Conservation (phyloP, 805 yeast genomes). For the Phaffomyces antillensis region DNA sequence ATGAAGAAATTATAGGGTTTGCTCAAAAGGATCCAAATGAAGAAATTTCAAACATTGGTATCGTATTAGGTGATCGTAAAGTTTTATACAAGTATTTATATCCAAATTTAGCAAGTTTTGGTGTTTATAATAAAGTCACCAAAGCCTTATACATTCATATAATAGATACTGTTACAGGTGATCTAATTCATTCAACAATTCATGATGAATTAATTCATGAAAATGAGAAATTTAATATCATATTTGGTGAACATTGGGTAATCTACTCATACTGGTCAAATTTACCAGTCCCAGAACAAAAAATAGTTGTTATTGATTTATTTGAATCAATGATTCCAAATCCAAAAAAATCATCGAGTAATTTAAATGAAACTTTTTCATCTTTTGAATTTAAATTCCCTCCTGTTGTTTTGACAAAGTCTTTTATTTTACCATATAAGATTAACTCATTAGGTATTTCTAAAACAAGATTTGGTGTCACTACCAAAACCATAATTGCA, state of each 20-base stretch:
- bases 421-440: constrained; percentile 58
- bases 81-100: constrained; percentile 79
- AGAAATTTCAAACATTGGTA: constrained; percentile 54
- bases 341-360: constrained; percentile 24
- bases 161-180: constrained; percentile 67
- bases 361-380: constrained; percentile 1
- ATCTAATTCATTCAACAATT: constrained; percentile 37
- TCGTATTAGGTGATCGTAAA: constrained; percentile 58
- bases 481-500: constrained; percentile 57
- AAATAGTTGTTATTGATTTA: constrained; percentile 67
- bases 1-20: constrained; percentile 34
- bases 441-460: constrained; percentile 48
- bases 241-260: constrained; percentile 80
- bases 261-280: constrained; percentile 56
- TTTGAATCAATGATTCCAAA: constrained; percentile 61
- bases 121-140: constrained; percentile 30
- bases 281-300: constrained; percentile 43
- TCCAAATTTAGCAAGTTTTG: constrained; percentile 56
- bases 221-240: constrained; percentile 38
- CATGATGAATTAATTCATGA: constrained; percentile 38
- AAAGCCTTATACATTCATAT: constrained; percentile 40
- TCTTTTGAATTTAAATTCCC: constrained; percentile 25
- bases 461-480: constrained; percentile 55
- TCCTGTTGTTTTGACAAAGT: constrained; percentile 46
- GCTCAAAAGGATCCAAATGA: constrained; percentile 34